These are phyloP conservation scores for Cardamine chenopodiifolia DNA, from an alignment of 345 rosid genomes.

Conservation along the genomic window DNA sequence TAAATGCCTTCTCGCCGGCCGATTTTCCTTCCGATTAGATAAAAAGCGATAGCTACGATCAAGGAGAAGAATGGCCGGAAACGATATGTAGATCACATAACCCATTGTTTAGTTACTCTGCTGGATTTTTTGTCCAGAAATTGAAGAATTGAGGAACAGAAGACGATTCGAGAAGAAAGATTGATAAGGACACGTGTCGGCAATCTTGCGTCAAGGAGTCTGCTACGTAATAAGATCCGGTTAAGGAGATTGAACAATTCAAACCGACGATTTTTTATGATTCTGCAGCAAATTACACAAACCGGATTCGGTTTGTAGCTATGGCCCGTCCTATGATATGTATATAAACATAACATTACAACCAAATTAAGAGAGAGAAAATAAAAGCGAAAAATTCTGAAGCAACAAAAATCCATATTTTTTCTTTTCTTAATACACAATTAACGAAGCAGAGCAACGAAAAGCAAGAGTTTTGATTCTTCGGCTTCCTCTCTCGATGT, in stretches of 20 bases:
- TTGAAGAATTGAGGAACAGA: neutral
- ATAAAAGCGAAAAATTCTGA: slow-evolving; percentile 30
- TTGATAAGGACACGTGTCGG: slow-evolving; percentile 25
- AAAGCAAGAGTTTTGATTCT: slow-evolving; percentile 33
- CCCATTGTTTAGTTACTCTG: slow-evolving; percentile 30
- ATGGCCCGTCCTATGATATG: slow-evolving; percentile 33
- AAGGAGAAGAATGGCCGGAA: slow-evolving; percentile 44
- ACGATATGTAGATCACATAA: slow-evolving; percentile 37
- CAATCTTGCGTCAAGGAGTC: neutral
- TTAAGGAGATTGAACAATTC: slow-evolving; percentile 19
- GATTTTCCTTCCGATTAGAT: slow-evolving; percentile 32
- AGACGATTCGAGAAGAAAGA: slow-evolving; percentile 29
- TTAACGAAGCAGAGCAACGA: slow-evolving; percentile 37
- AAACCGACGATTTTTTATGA: slow-evolving; percentile 23
- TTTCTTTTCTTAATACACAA: slow-evolving; percentile 40
- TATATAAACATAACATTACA: slow-evolving; percentile 40
- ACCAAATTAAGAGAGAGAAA: slow-evolving; percentile 19
- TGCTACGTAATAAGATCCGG: neutral
- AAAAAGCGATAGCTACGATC: slow-evolving; percentile 39
- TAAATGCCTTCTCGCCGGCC: slow-evolving; percentile 38
- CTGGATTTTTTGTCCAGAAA: neutral
- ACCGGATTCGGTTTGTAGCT: slow-evolving; percentile 43
- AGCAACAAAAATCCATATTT: slow-evolving; percentile 34
- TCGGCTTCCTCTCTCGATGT: slow-evolving; percentile 33
- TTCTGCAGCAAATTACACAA: slow-evolving; percentile 34